Percentiles rank a stretch among this genome's conserved stretches.
Conservation (phyloP, 2,329 filamentous ascomycete species). For the Cladosporium sphaerospermum region DNA sequence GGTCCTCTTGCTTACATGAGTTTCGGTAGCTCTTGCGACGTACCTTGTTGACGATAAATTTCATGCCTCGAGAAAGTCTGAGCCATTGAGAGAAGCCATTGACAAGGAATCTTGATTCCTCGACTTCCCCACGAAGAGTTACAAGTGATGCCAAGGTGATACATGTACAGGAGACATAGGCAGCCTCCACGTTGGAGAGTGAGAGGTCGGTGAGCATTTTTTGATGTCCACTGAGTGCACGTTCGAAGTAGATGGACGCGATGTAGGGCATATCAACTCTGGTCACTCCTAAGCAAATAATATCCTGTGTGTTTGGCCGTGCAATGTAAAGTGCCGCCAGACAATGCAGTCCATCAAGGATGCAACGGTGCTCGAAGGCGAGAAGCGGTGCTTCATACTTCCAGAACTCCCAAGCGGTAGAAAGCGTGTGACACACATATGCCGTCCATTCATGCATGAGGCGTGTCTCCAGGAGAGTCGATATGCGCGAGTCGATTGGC, state of each 20-base stretch:
- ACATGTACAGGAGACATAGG: background rate
- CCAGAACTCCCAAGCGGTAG: slow-evolving; percentile 22
- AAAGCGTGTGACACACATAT: slow-evolving; percentile 19
- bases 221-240: background rate
- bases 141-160: background rate
- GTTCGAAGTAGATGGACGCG: background rate
- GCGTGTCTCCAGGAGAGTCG: slow-evolving; percentile 19
- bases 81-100: background rate
- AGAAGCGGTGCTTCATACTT: slow-evolving; percentile 21
- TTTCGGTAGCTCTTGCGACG: background rate
- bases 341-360: slow-evolving; percentile 22
- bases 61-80: background rate
- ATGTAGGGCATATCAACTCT: background rate
- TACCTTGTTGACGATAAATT: background rate
- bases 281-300: background rate
- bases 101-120: background rate
- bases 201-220: background rate
- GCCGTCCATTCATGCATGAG: slow-evolving; percentile 26
- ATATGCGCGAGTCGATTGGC: background rate
- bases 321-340: slow-evolving; percentile 22
- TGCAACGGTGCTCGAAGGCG: slow-evolving; percentile 19
- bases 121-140: background rate
- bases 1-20: background rate
- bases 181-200: background rate
- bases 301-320: slow-evolving; percentile 1